These are phyloP conservation scores for Coniella lustricola DNA, from an alignment of 2,329 filamentous ascomycete genomes.

Conservation along the genomic window DNA sequence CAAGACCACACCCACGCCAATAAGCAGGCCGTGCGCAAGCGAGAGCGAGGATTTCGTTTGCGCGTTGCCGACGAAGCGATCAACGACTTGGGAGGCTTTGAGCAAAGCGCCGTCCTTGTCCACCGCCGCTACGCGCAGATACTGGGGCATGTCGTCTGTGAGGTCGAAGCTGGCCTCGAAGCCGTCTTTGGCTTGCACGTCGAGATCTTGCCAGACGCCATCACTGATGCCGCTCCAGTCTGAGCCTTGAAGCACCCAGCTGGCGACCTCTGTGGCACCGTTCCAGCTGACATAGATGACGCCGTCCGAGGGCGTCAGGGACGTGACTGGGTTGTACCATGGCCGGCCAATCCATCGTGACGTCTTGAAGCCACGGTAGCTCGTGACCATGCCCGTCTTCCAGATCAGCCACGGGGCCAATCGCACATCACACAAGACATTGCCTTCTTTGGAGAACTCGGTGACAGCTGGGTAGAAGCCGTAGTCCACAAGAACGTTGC, in stretches of 20 bases:
- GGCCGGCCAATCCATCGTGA: slow-evolving; percentile 15
- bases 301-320: slow-evolving; percentile 5
- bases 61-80: slow-evolving; percentile 15
- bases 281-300: slow-evolving; percentile 19
- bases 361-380: slow-evolving; percentile 18
- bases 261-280: slow-evolving; percentile 16
- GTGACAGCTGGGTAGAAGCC: slow-evolving; percentile 17
- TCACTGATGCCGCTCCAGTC: slow-evolving; percentile 6
- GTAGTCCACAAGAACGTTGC: slow-evolving; percentile 15
- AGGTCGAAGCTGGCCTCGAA: slow-evolving; percentile 15
- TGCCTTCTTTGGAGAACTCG: slow-evolving; percentile 12
- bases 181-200: slow-evolving; percentile 10
- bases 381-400: slow-evolving; percentile 15
- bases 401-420: slow-evolving; percentile 15
- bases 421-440: slow-evolving; percentile 18
- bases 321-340: slow-evolving; percentile 5
- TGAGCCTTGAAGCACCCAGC: slow-evolving; percentile 16
- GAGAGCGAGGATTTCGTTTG: background rate
- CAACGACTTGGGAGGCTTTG: slow-evolving; percentile 12
- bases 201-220: slow-evolving; percentile 8
- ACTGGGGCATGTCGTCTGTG: slow-evolving; percentile 9
- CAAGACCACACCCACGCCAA: background rate
- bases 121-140: slow-evolving; percentile 14
- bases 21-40: background rate
- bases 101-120: slow-evolving; percentile 13